Evolutionary conservation across 1,284 basidiomycete species (phyloP).

Genomic region (Paramarasmius palmivorus): DNA sequence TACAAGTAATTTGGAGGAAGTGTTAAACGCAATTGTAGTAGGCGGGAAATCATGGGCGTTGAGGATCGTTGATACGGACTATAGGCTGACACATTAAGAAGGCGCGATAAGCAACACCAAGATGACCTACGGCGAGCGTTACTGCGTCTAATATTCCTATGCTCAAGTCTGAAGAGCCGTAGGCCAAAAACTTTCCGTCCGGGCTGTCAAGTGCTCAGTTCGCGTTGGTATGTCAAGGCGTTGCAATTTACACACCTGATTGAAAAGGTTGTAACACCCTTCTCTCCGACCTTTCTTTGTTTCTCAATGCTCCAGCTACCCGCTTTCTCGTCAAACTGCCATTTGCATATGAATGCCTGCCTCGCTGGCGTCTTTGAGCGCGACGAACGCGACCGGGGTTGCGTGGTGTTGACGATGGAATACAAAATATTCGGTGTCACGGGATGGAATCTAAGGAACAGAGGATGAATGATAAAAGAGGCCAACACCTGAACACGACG

Average conservation of each 20-base stretch:
- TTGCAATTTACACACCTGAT: conserved; percentile 58
- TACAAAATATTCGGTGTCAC: conserved; percentile 56
- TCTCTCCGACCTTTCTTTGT: conserved; percentile 67
- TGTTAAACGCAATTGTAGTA: conserved; percentile 88
- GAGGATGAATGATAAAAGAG: background rate
- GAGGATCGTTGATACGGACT: conserved; percentile 88
- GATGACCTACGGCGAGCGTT: conserved; percentile 69
- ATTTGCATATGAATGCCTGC: conserved; percentile 64
- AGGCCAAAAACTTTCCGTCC: conserved; percentile 82
- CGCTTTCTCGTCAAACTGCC: conserved; percentile 43
- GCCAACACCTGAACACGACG: conserved; percentile 17
- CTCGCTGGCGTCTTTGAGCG: conserved; percentile 55
- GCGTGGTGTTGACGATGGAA: conserved; percentile 73
- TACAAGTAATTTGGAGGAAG: conserved; percentile 79
- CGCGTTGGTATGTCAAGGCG: conserved; percentile 5
- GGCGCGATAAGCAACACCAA: background rate
- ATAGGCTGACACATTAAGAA: conserved; percentile 3
- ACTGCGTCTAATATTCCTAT: conserved; percentile 84
- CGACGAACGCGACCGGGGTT: conserved; percentile 50
- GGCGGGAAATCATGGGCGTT: conserved; percentile 96
- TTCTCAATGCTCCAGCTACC: conserved; percentile 59
- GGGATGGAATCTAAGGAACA: conserved; percentile 58
- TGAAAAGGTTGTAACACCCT: conserved; percentile 85
- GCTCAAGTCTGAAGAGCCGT: conserved; percentile 86
- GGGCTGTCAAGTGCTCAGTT: conserved; percentile 45